These are phyloP conservation scores for Trametes gibbosa DNA, from an alignment of 768 basidiomycete species.

Conservation along the genomic window DNA sequence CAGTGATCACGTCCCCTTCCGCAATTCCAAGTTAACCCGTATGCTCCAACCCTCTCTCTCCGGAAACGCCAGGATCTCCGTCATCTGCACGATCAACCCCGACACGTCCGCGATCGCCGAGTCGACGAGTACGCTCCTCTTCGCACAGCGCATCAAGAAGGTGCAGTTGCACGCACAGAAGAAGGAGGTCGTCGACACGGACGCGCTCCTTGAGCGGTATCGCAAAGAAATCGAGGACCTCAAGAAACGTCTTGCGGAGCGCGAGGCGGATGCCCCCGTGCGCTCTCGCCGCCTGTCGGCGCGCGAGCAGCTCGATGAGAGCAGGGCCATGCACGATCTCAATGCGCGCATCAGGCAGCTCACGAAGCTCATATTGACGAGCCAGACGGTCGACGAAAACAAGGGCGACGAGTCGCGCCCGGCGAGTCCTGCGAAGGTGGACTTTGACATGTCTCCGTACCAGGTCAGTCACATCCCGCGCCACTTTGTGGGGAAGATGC, in stretches of 20 bases:
- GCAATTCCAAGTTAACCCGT: conserved; percentile 93
- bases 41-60: conserved; percentile 93
- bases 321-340: conserved; percentile 80
- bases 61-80: conserved; percentile 93
- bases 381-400: conserved; percentile 72
- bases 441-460: conserved; percentile 87
- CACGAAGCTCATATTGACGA: conserved; percentile 82
- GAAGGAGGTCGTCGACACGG: conserved; percentile 92
- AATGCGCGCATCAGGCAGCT: conserved; percentile 78
- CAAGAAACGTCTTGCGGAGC: conserved; percentile 65
- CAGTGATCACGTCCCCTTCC: conserved; percentile 90
- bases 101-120: conserved; percentile 76
- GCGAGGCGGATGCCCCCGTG: conserved; percentile 59
- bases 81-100: conserved; percentile 94
- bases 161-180: conserved; percentile 88
- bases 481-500: background rate
- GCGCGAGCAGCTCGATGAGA: conserved; percentile 78
- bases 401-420: conserved; percentile 73
- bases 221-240: conserved; percentile 93
- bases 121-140: conserved; percentile 84
- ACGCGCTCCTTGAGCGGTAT: conserved; percentile 91
- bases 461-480: conserved; percentile 44
- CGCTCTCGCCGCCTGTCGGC: conserved; percentile 43
- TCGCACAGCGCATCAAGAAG: conserved; percentile 88
- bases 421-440: conserved; percentile 80